Evolutionary conservation across 179 eudicot species (phyloP).

Genomic region (Carnegiea gigantea): DNA sequence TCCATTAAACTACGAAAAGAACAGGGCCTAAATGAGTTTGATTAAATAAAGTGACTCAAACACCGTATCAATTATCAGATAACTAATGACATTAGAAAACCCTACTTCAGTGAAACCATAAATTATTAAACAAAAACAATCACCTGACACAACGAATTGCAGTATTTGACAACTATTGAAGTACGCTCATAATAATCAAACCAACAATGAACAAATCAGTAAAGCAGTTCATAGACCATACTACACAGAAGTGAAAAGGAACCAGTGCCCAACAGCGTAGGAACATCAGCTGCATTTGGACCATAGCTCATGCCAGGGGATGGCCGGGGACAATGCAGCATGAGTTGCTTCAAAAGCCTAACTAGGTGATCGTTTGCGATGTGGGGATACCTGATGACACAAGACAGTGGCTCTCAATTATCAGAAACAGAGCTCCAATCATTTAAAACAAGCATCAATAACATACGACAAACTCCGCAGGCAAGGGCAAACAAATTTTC

Average conservation of each 20-base stretch:
- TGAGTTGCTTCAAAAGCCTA: conserved; percentile 83
- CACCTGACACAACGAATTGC: not conserved
- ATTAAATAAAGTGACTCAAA: too few relatives aligned
- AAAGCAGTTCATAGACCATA: conserved; percentile 38
- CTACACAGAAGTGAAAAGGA: conserved; percentile 78
- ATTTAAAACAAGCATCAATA: conserved; percentile 2
- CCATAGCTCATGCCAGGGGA: conserved; percentile 36
- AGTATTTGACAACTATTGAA: conserved; percentile 3
- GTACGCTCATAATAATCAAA: not conserved
- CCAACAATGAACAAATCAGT: not conserved
- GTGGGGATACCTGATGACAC: conserved; percentile 69
- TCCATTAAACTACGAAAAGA: too few relatives aligned
- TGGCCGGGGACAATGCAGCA: conserved; percentile 43
- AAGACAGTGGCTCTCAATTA: conserved; percentile 6
- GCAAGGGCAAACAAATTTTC: not conserved
- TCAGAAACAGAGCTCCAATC: conserved; percentile 3
- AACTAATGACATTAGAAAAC: not conserved
- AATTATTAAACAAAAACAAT: conserved; percentile 6
- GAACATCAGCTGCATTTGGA: conserved; percentile 76
- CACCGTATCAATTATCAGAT: not conserved
- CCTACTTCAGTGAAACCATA: not conserved
- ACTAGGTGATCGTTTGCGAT: conserved; percentile 85
- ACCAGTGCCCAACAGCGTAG: conserved; percentile 88
- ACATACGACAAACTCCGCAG: not conserved
- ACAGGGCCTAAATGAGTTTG: too few relatives aligned